Base-by-base conservation (phyloP, 2,329 filamentous ascomycete species). In the Pseudopithomyces chartarum region DNA sequence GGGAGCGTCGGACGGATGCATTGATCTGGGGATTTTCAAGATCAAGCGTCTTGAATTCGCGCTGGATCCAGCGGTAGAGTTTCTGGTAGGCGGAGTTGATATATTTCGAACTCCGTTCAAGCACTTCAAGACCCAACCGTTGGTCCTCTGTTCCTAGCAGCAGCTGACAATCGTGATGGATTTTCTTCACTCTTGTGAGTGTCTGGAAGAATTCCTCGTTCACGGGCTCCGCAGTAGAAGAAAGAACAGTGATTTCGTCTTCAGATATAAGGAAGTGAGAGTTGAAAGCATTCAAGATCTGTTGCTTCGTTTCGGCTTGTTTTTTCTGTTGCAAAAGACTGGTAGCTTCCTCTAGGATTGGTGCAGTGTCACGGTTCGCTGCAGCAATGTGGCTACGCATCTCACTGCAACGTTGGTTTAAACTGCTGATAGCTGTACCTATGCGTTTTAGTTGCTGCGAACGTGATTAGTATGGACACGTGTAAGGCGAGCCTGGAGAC, bases 1-100 rank as follows among this genome's bases (percentile, higher is more conserved):
- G 82, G 20, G 92, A 92, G 54, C 88, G 86, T 50, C 94, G 86
- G 59, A 99, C 93, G 0, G 91, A 88, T 19, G 88, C 85, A 70
- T 90, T 93, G 73, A 98, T 93, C 67, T 96, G 93, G 0, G 93
- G 93, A 64, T 96, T 97, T 70, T 99, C 95, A 8, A 98, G 84
- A 72, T 98, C 96, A 49, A 98, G 79, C 0, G 88, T 89, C 74
- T 93, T 96, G 78, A 99, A 96, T 67, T 97, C 92, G 57, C 90
- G 88, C 73, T 97, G 93, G 19, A 96, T 88, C 94, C 94, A 99
- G 66, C 91, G 88, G 76, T 96, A 97, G 2, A 99, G 84, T 73
- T 97, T 99, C 72, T 99, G 94, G 66, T 95, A 99, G 5, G 91
- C 94, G 15, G 88, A 84, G 68, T 97, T 95, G 48, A 99, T 83